A percentile compares a stretch with the other conserved stretches of the same genome.
These are phyloP conservation scores for Aotearoamyces nothofagi DNA, from an alignment of 2,329 filamentous ascomycete species.

Conservation along the genomic window DNA sequence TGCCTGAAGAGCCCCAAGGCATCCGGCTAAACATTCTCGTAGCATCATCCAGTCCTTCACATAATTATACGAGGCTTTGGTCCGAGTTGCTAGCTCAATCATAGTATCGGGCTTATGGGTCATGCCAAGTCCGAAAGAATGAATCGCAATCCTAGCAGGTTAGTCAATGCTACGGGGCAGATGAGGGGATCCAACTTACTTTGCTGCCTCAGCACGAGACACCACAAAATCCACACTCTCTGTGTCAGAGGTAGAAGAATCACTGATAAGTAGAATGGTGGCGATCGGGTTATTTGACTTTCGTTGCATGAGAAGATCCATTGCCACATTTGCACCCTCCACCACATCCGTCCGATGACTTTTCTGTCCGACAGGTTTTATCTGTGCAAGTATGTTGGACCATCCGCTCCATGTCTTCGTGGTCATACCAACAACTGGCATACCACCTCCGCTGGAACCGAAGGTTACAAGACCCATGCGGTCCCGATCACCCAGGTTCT, in stretches of 20 bases:
- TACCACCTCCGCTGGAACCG: conserved; percentile 82
- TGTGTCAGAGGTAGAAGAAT: conserved; percentile 84
- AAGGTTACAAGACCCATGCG: conserved; percentile 97
- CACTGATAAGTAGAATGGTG: conserved; percentile 91
- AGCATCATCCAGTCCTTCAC: conserved; percentile 99
- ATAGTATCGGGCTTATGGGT: conserved; percentile 98
- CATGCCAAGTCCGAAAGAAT: conserved; percentile 90
- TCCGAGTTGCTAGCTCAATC: conserved; percentile 90
- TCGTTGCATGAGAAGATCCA: conserved; percentile 96
- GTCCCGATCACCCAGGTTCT: conserved; percentile 78
- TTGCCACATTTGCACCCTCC: conserved; percentile 92
- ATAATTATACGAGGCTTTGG: conserved; percentile 94
- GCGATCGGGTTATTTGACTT: conserved; percentile 93
- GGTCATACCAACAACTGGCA: conserved; percentile 95
- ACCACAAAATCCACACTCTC: conserved; percentile 98
- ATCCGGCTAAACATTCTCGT: conserved; percentile 86
- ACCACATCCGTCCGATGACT: conserved; percentile 93
- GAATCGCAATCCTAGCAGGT: conserved; percentile 62
- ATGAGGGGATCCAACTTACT: conserved; percentile 39
- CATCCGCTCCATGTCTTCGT: conserved; percentile 89
- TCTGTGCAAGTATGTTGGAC: conserved; percentile 71
- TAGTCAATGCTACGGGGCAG: conserved; percentile 1
- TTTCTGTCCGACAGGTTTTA: conserved; percentile 91
- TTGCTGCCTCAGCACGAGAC: conserved; percentile 89
- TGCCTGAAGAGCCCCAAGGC: conserved; percentile 79